These are phyloP conservation scores for Glonium stellatum DNA, from an alignment of 495 filamentous ascomycete genomes.

Conservation along the genomic window DNA sequence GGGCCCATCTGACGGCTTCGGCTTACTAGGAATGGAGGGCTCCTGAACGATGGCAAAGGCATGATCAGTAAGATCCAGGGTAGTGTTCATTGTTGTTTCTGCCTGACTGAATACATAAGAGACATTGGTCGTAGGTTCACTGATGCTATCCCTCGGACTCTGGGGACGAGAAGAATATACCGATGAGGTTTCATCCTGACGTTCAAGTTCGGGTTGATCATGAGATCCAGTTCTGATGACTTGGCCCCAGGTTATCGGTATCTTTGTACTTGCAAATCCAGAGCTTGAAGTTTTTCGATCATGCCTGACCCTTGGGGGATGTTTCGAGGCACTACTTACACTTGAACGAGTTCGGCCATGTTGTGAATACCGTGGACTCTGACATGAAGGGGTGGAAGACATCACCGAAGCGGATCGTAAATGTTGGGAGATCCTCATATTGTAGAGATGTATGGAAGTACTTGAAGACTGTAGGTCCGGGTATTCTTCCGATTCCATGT, in stretches of 20 bases:
- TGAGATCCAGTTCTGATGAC: conserved; percentile 8
- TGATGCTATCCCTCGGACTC: conserved; percentile 23
- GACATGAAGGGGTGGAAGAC: conserved; percentile 10
- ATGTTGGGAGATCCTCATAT: conserved; percentile 30
- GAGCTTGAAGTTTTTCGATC: conserved; percentile 25
- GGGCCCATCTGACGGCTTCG: not conserved
- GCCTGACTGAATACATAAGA: not conserved
- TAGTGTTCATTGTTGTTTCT: not conserved
- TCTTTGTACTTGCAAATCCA: conserved; percentile 24
- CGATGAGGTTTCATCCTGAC: conserved; percentile 19
- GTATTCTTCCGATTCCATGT: not conserved
- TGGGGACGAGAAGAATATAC: conserved; percentile 27
- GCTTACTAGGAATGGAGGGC: not conserved
- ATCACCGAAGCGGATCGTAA: conserved; percentile 26
- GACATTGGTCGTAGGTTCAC: conserved; percentile 8
- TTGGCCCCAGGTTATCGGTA: conserved; percentile 28
- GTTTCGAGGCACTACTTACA: conserved; percentile 3
- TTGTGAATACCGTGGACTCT: conserved; percentile 4
- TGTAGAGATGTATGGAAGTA: conserved; percentile 28
- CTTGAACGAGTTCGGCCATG: conserved; percentile 8
- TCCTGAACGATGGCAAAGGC: not conserved
- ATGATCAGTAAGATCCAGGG: not conserved
- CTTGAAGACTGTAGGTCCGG: not conserved
- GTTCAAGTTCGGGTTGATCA: not conserved
- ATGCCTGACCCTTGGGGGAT: conserved; percentile 6